phyloP scores from a whole-genome alignment of 2,329 filamentous ascomycete genomes.

The Corniculantispora saksenae region DNA sequence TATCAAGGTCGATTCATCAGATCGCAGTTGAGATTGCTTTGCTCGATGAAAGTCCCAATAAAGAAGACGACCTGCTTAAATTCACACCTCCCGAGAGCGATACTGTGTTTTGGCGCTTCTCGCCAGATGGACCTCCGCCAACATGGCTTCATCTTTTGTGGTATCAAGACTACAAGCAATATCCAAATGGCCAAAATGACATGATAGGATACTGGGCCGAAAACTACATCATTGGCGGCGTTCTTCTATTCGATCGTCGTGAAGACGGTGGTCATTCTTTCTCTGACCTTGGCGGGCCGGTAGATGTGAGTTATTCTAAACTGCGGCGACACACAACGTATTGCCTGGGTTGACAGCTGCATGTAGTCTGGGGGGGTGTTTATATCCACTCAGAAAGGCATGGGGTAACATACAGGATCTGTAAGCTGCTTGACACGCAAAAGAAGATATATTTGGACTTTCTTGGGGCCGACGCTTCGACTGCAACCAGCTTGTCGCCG shows the following conservation, averaged over 20 bases:
- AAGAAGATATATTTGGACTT: constrained; percentile 24
- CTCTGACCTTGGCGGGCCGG: neutral
- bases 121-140: constrained; percentile 22
- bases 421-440: constrained; percentile 22
- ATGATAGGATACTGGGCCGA: constrained; percentile 27
- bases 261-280: neutral
- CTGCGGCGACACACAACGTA: too few relatives aligned
- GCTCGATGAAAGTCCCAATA: constrained; percentile 25
- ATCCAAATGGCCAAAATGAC: constrained; percentile 24
- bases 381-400: constrained; percentile 23
- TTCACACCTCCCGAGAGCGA: constrained; percentile 27
- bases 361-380: constrained; percentile 1
- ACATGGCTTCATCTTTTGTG: constrained; percentile 28
- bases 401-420: constrained; percentile 24
- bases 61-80: constrained; percentile 25
- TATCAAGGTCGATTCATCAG: constrained; percentile 31
- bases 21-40: constrained; percentile 30
- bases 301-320: neutral
- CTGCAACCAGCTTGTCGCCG: neutral
- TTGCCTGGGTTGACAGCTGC: too few relatives aligned
- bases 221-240: constrained; percentile 18
- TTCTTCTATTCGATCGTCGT: constrained; percentile 14
- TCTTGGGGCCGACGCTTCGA: neutral
- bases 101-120: neutral
- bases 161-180: constrained; percentile 23